Evolutionary conservation across 768 basidiomycete species (phyloP).

Genomic region (Collybia sp.): DNA sequence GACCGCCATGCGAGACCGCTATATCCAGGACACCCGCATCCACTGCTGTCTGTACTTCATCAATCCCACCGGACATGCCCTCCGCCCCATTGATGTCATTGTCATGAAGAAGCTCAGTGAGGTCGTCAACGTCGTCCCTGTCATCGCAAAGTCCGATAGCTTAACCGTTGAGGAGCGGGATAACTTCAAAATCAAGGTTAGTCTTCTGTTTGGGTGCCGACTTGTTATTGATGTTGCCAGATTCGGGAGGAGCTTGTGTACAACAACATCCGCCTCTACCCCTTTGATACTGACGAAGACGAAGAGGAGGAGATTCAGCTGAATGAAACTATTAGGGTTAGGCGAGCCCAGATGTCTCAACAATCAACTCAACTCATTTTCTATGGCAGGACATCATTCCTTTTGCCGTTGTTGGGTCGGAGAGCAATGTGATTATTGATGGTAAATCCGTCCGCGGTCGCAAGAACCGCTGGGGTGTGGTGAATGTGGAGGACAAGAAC

Average conservation of each 20-base stretch:
- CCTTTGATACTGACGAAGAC: slow-evolving; percentile 94
- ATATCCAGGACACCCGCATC: slow-evolving; percentile 97
- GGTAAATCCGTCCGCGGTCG: slow-evolving; percentile 93
- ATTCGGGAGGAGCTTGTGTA: slow-evolving; percentile 90
- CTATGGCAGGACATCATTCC: slow-evolving; percentile 79
- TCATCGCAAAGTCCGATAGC: slow-evolving; percentile 96
- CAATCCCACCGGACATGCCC: slow-evolving; percentile 95
- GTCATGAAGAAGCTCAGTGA: slow-evolving; percentile 99
- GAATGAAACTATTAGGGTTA: slow-evolving; percentile 85
- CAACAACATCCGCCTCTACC: slow-evolving; percentile 93
- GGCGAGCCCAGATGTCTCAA: slow-evolving; percentile 18
- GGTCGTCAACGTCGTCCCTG: slow-evolving; percentile 99
- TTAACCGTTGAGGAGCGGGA: slow-evolving; percentile 92
- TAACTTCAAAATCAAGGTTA: slow-evolving; percentile 87
- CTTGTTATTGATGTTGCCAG: slow-evolving; percentile 30
- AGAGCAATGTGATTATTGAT: slow-evolving; percentile 91
- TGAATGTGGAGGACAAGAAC: slow-evolving; percentile 93
- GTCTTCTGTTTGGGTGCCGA: slow-evolving; percentile 7
- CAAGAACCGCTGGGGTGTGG: slow-evolving; percentile 97
- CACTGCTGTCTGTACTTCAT: slow-evolving; percentile 99
- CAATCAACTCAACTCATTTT: slow-evolving; percentile 4
- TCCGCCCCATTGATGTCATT: slow-evolving; percentile 95
- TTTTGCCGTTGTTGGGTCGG: slow-evolving; percentile 97
- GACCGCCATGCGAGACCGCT: slow-evolving; percentile 96
- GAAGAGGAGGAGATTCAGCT: slow-evolving; percentile 90